Evolutionary conservation across 331 rosid genomes (phyloP).

Genomic region (Phaseolus coccineus): DNA sequence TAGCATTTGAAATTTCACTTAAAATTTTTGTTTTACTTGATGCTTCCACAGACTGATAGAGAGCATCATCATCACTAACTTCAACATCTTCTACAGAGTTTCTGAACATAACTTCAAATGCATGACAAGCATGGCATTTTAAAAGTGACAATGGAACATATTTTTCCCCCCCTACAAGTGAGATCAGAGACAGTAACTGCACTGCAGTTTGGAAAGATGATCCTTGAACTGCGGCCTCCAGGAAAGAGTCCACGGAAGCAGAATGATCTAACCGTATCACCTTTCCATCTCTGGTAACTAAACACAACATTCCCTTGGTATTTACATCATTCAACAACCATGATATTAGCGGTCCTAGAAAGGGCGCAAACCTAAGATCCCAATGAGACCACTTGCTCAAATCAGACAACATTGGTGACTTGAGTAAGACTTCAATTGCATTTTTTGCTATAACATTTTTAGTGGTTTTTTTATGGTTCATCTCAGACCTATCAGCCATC

Average conservation of each 20-base stretch:
- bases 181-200: conserved; percentile 68
- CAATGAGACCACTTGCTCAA: conserved; percentile 94
- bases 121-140: conserved; percentile 70
- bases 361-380: conserved; percentile 85
- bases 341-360: conserved; percentile 78
- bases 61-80: conserved; percentile 43
- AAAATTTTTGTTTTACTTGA: conserved; percentile 36
- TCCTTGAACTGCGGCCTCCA: conserved; percentile 83
- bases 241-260: conserved; percentile 76
- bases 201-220: conserved; percentile 83
- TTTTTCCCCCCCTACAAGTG: conserved; percentile 81
- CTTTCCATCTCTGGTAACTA: conserved; percentile 84
- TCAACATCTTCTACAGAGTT: conserved; percentile 59
- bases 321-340: conserved; percentile 83
- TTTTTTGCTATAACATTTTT: conserved; percentile 62
- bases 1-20: conserved; percentile 47
- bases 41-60: conserved; percentile 49
- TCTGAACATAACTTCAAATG: conserved; percentile 76
- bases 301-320: conserved; percentile 70
- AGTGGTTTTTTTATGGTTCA: conserved; percentile 43
- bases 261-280: conserved; percentile 79
- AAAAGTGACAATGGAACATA: conserved; percentile 75
- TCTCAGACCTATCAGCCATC: conserved; percentile 42
- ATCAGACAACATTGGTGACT: conserved; percentile 85
- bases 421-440: conserved; percentile 71